Base-by-base conservation (phyloP, 2,329 filamentous ascomycete species). In the Colletotrichum agaves region DNA sequence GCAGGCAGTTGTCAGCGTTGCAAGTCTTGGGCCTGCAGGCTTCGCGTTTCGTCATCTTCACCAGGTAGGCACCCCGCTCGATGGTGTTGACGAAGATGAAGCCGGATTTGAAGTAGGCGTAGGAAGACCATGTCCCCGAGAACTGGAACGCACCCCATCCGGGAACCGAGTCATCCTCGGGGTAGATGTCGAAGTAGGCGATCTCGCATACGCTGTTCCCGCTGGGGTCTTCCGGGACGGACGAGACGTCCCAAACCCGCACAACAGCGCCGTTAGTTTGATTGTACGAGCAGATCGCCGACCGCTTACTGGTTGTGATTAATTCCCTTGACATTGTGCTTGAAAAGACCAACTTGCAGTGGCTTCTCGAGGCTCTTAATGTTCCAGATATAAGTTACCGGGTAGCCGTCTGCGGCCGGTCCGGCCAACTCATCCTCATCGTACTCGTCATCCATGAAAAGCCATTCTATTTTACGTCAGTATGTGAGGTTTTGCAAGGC, bases 311-410 rank as follows among this genome's bases (percentile, higher is more conserved):
- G 80, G 74, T 84, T 84, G 74, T 84, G 82, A 70, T 84, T 82
- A 69, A 83, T 79, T 2, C 77, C 75, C 31, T 74, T 73, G 41
- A 76, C 74, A 46, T 74, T 75, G 8, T 73, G 74, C 72, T 79
- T 78, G 74, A 78, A 83, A 52, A 76, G 71, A 15, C 82, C 82
- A 1, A 80, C 82, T 59, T 82, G 76, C 59, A 77, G 78, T 3
- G 83, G 83, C 0, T 72, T 71, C 33, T 80, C 78, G 23, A 85
- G 78, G 12, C 74, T 74, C 17, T 74, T 73, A 69, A 85, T 83
- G 72, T 84, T 80, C 78, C 82, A 84, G 73, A 85, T 83, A 73
- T 84, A 85, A 0, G 82, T 82, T 39, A 82, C 80, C 2, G 83
- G 80, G 71, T 78, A 82, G 0, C 80, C 78, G 35, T 83, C 78